Conservation (phyloP, 2,329 filamentous ascomycete species). For the Talaromyces sp. region DNA sequence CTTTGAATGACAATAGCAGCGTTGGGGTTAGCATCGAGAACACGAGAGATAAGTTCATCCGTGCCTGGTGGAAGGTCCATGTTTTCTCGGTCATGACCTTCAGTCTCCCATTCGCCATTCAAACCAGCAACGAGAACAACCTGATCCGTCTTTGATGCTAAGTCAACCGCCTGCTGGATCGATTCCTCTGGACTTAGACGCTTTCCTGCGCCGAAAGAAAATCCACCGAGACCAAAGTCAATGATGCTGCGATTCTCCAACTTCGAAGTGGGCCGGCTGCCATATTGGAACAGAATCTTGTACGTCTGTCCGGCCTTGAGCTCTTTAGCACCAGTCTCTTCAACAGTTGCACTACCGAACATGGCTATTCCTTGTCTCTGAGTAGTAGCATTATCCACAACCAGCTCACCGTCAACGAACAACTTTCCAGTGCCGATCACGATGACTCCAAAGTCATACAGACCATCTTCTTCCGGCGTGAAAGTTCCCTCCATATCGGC, state of each 20-base stretch:
- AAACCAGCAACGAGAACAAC: conserved; percentile 75
- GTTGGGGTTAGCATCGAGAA: conserved; percentile 64
- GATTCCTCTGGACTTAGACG: conserved; percentile 57
- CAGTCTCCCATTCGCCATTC: conserved; percentile 77
- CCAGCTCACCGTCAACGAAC: conserved; percentile 59
- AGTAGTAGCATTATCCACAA: conserved; percentile 65
- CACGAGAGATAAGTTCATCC: conserved; percentile 60
- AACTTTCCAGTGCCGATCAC: conserved; percentile 65
- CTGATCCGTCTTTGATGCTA: conserved; percentile 69
- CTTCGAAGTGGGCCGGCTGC: conserved; percentile 57
- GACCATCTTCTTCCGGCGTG: conserved; percentile 57
- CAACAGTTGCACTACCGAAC: conserved; percentile 62
- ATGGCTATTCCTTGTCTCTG: conserved; percentile 63
- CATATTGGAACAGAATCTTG: conserved; percentile 58
- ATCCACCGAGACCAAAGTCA: conserved; percentile 57
- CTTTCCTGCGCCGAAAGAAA: conserved; percentile 61
- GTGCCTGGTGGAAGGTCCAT: conserved; percentile 57
- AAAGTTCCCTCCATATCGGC: conserved; percentile 61
- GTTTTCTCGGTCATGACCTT: conserved; percentile 60
- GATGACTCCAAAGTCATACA: conserved; percentile 64
- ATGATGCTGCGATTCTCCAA: conserved; percentile 50
- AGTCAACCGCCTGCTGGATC: conserved; percentile 63
- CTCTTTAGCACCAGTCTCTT: conserved; percentile 58
- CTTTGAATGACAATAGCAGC: conserved; percentile 74
- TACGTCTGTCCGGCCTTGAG: conserved; percentile 61